Conservation (phyloP, 495 filamentous ascomycete species). For the Paragyromitra xinjiangensis region DNA sequence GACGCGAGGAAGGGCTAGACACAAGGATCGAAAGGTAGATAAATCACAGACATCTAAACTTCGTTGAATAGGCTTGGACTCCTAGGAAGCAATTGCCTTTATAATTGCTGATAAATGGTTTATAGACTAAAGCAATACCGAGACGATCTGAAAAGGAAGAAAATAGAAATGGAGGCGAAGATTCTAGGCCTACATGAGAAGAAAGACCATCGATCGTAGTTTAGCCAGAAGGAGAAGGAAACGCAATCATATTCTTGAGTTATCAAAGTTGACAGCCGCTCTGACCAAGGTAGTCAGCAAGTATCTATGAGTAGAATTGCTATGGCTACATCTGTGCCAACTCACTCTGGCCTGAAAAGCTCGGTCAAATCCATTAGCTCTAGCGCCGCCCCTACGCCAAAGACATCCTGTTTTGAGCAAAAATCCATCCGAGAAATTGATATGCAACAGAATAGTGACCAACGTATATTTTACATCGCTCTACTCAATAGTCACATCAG, state of each 20-base stretch:
- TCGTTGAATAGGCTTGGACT: background rate
- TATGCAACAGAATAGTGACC: too few species aligned
- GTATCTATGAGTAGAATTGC: background rate
- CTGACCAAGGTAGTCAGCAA: background rate
- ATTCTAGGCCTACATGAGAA: conserved; percentile 38
- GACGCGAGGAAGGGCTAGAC: conserved; percentile 35
- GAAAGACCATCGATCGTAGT: conserved; percentile 12
- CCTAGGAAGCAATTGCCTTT: background rate
- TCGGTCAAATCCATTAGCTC: background rate
- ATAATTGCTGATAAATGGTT: background rate
- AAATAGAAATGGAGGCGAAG: conserved; percentile 47
- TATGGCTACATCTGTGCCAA: background rate
- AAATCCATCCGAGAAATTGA: background rate
- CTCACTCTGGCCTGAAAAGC: background rate
- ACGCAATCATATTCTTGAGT: background rate
- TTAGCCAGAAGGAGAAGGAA: background rate
- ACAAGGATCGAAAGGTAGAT: conserved; percentile 44
- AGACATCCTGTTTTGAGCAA: background rate
- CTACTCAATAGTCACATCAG: too few species aligned
- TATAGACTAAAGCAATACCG: conserved; percentile 49
- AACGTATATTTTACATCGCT: too few species aligned
- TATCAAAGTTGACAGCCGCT: background rate
- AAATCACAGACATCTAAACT: background rate
- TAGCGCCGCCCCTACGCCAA: background rate
- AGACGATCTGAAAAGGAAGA: conserved; percentile 40